Base-by-base conservation (phyloP, 768 basidiomycete species). In the Pluteus cervinus region DNA sequence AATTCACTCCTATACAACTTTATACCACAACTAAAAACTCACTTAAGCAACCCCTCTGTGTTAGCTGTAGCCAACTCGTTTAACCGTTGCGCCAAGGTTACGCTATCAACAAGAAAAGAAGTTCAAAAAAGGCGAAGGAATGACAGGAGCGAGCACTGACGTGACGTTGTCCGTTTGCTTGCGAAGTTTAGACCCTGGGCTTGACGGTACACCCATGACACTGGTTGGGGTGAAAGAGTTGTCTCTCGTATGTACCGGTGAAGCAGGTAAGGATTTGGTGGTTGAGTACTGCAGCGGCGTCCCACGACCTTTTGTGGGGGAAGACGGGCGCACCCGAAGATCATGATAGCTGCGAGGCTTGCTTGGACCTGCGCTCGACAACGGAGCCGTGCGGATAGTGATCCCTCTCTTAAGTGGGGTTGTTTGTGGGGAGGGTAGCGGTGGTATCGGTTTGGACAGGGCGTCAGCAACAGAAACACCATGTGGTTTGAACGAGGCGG, bases 11-110 rank as follows among this genome's bases (percentile, higher is more conserved):
- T 26, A 29, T 11, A 26, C 43, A 23, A 32, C 31, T 22, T 24
- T 22, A 38, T 16, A 31, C n/a, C 15, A 29, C 10, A 36, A 38
- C 11, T 15, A 34, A 28, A 34, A 37, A 44, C 78, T 51, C 54
- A 85, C 86, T 76, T 77, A 36, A 90, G 66, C 34, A 90, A 65
- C 21, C 87, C 87, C 51, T 90, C 79, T 5, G 81, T 72, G 55
- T 90, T 87, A 23, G 88, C 86, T 15, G 71, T 57, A 11, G 87
- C 85, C 40, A 91, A 64, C 56, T 90, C 88, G 43, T 86, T 77
- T 45, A 91, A 69, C 41, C 84, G 73, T 61, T 88, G 81, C 12
- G 87, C 86, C 45, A 91, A 70, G 16, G 82, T 82, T 43, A 77
- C 66, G 39, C 86, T 90, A 46, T 29, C 7, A 25, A 29, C n/a